Percentiles rank a stretch among this genome's conserved stretches.
Evolutionary conservation across 768 basidiomycete species (phyloP).

Genomic region (Lanmaoa rubissima): DNA sequence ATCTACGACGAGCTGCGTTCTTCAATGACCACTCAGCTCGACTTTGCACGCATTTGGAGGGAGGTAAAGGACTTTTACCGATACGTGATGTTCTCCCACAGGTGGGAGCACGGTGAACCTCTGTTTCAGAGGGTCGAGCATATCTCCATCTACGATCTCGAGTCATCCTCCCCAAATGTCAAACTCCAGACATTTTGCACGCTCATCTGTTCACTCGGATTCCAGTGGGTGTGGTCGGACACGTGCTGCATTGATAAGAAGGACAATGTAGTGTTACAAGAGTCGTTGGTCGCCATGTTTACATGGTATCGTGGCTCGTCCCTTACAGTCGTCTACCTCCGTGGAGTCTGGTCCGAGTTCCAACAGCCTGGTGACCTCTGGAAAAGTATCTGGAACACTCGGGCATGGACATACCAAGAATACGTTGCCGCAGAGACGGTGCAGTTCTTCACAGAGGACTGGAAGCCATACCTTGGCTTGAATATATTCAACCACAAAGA

Average conservation of each 20-base stretch:
- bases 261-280: neutral
- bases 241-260: conserved; percentile 5
- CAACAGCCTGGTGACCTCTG: neutral
- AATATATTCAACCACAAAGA: conserved; percentile 6
- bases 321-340: conserved; percentile 6
- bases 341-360: neutral
- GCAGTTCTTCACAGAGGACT: conserved; percentile 13
- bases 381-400: conserved; percentile 8
- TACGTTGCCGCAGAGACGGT: conserved; percentile 1
- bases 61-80: neutral
- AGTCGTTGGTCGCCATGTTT: conserved; percentile 14
- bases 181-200: conserved; percentile 1
- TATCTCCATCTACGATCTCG: neutral
- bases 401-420: conserved; percentile 14
- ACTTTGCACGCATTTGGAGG: neutral
- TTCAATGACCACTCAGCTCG: neutral
- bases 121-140: neutral
- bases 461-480: conserved; percentile 6
- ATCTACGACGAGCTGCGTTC: conserved; percentile 3
- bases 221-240: conserved; percentile 11
- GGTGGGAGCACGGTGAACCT: neutral
- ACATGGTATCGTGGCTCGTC: conserved; percentile 7
- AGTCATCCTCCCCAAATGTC: neutral
- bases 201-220: neutral
- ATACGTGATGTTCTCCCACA: conserved; percentile 9